Evolutionary conservation across 1,139 yeast species (phyloP).

Genomic region (Yamadazyma siamensis): DNA sequence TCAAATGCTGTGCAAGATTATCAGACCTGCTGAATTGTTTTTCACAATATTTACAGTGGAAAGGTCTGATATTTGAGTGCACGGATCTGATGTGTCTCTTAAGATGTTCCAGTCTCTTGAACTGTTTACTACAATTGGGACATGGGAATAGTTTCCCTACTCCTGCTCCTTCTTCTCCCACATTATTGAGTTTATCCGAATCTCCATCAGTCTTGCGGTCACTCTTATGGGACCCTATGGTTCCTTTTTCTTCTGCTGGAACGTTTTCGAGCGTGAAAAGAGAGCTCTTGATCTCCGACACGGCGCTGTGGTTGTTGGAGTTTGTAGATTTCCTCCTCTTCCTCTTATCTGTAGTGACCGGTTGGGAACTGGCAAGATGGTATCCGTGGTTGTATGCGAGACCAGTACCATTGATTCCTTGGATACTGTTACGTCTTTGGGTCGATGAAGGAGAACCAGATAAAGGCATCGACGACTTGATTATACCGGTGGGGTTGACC

Average conservation of each 20-base stretch:
- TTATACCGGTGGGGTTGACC: conserved; percentile 26
- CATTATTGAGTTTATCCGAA: conserved; percentile 4
- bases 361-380: too few relatives aligned
- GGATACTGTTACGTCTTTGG: conserved; percentile 10
- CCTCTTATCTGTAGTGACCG: conserved; percentile 9
- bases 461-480: conserved; percentile 16
- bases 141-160: conserved; percentile 45
- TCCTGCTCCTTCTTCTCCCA: conserved; percentile 18
- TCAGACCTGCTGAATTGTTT: conserved; percentile 47
- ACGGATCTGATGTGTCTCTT: conserved; percentile 48
- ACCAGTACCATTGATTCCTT: conserved; percentile 5
- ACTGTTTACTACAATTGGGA: conserved; percentile 43
- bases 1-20: conserved; percentile 49
- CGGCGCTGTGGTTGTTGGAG: conserved; percentile 4
- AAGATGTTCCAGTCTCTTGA: conserved; percentile 48
- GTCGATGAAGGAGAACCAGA: conserved; percentile 2
- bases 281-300: conserved; percentile 5
- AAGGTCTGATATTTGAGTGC: conserved; percentile 47
- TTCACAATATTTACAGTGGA: conserved; percentile 48
- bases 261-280: background rate
- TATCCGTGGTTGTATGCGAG: too few relatives aligned
- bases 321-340: conserved; percentile 13
- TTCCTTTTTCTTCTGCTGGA: background rate
- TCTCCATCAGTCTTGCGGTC: conserved; percentile 1
- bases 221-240: background rate